Conservation (phyloP, 345 rosid species). For the Anastatica hierochuntica region DNA sequence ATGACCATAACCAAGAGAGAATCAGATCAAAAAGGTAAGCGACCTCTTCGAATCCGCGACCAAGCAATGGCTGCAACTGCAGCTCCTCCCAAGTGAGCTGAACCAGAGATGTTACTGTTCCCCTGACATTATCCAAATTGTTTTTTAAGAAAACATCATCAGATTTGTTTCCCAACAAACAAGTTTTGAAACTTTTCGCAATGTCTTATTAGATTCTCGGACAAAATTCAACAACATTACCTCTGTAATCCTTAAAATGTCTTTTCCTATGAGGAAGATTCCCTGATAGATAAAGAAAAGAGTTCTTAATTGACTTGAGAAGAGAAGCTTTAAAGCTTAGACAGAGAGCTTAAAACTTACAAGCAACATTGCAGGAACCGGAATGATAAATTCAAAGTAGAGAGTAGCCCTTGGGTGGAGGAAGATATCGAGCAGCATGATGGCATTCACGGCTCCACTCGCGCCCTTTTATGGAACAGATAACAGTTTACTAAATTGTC, state of each 20-base stretch:
- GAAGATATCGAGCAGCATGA: conserved; percentile 81
- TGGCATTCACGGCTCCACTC: conserved; percentile 90
- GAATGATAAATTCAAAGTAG: conserved; percentile 55
- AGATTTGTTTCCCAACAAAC: conserved; percentile 2
- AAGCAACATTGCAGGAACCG: conserved; percentile 74
- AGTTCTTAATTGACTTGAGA: background rate
- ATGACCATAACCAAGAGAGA: conserved; percentile 1
- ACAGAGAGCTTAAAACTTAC: conserved; percentile 34
- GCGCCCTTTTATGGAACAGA: conserved; percentile 47
- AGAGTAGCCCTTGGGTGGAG: conserved; percentile 67
- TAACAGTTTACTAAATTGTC: too few species aligned
- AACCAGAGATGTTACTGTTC: conserved; percentile 66
- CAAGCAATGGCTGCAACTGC: conserved; percentile 83
- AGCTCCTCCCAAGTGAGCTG: conserved; percentile 91
- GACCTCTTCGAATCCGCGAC: conserved; percentile 55
- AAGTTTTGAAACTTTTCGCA: conserved; percentile 1
- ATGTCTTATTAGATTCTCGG: background rate
- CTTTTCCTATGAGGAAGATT: conserved; percentile 64
- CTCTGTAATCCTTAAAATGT: conserved; percentile 55
- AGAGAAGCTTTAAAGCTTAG: conserved; percentile 1
- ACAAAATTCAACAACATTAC: conserved; percentile 31
- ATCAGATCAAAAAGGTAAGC: conserved; percentile 17
- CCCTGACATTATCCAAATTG: conserved; percentile 42
- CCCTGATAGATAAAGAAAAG: conserved; percentile 37
- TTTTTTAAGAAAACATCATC: background rate